These are phyloP conservation scores for Sclerotinia minor DNA, from an alignment of 2,329 filamentous ascomycete species.

Conservation along the genomic window DNA sequence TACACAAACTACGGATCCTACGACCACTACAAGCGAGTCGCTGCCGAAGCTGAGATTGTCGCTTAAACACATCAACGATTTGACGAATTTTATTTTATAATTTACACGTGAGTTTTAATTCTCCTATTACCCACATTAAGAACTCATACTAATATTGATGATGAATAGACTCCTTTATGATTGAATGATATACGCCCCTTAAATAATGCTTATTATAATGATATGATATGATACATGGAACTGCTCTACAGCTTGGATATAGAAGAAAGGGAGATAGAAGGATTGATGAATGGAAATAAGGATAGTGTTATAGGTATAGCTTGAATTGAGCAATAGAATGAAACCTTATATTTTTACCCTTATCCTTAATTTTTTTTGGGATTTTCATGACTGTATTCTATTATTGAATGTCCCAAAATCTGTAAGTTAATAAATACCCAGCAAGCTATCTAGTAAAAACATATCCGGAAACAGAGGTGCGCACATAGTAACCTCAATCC, in stretches of 20 bases:
- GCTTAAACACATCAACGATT: neutral
- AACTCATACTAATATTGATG: neutral
- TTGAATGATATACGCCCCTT: slow-evolving; percentile 25
- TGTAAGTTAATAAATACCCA: too few species aligned
- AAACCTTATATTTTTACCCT: neutral
- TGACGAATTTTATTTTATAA: slow-evolving; percentile 16
- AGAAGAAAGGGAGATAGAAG: neutral
- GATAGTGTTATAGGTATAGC: neutral
- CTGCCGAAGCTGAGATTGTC: neutral
- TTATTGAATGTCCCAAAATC: too few species aligned
- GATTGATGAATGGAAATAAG: neutral
- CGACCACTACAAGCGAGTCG: slow-evolving; percentile 18
- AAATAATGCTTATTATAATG: slow-evolving; percentile 21
- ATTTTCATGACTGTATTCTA: too few species aligned
- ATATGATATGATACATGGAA: neutral
- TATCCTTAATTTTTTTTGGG: too few species aligned
- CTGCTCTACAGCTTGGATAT: slow-evolving; percentile 11
- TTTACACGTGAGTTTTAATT: slow-evolving; percentile 19
- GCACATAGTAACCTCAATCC: too few species aligned
- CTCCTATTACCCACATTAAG: too few species aligned
- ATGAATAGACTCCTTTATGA: slow-evolving; percentile 21
- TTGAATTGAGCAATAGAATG: neutral
- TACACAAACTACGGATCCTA: slow-evolving; percentile 25
- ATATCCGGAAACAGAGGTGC: too few species aligned
- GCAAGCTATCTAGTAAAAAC: too few species aligned